These are phyloP conservation scores for Camellia granthamiana DNA, from an alignment of 148 eudicot species.

Conservation along the genomic window DNA sequence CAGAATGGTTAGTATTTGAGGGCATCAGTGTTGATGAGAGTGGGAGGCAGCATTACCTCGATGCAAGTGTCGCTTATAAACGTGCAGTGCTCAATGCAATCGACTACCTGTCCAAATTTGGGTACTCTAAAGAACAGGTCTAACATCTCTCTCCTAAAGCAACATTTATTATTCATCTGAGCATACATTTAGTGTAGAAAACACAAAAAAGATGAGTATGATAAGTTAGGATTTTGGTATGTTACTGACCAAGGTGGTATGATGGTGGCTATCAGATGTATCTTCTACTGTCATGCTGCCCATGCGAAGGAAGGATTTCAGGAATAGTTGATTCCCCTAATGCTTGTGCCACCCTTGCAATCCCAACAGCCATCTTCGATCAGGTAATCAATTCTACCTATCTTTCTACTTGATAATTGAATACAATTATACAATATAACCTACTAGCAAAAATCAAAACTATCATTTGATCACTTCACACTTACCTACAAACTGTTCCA, in stretches of 20 bases:
- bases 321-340: constrained; percentile 93
- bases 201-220: background rate
- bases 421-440: background rate
- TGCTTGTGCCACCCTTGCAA: constrained; percentile 86
- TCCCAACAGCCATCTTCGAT: constrained; percentile 88
- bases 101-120: constrained; percentile 84
- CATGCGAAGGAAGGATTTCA: constrained; percentile 97
- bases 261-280: constrained; percentile 53
- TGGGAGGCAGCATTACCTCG: constrained; percentile 91
- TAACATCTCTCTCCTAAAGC: constrained; percentile 9
- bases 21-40: constrained; percentile 97
- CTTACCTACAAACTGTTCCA: background rate
- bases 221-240: background rate
- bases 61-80: constrained; percentile 87
- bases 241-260: constrained; percentile 7
- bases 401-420: background rate
- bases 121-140: constrained; percentile 95
- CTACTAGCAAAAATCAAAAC: background rate
- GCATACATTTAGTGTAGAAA: background rate
- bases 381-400: constrained; percentile 46
- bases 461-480: background rate
- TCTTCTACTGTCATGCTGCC: constrained; percentile 84
- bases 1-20: constrained; percentile 96
- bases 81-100: constrained; percentile 97
- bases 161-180: background rate